A percentile compares a stretch with the other conserved stretches of the same genome.
Conservation (phyloP, 2,329 filamentous ascomycete genomes). For the Periconia sp. region DNA sequence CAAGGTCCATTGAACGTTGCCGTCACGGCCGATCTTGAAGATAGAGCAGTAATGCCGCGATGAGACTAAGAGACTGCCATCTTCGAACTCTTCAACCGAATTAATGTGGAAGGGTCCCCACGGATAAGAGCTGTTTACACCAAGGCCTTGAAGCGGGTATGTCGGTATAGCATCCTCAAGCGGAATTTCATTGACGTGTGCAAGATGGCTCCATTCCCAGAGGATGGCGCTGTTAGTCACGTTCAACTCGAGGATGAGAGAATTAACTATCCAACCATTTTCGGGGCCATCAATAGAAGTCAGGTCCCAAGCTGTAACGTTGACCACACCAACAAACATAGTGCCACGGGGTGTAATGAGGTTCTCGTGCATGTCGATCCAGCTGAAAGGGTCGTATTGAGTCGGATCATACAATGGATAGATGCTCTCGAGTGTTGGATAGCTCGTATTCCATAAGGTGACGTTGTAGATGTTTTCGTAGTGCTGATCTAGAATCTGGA, state of each 20-base stretch:
- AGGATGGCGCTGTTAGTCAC: constrained; percentile 14
- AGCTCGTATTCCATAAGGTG: constrained; percentile 7
- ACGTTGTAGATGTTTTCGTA: constrained; percentile 8
- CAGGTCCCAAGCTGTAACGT: constrained; percentile 15
- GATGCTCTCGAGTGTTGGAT: constrained; percentile 7
- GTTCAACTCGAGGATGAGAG: constrained; percentile 5
- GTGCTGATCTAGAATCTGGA: constrained; percentile 1
- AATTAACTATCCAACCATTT: constrained; percentile 4
- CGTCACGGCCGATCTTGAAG: constrained; percentile 6
- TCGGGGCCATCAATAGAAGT: constrained; percentile 6
- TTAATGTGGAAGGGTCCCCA: constrained; percentile 8
- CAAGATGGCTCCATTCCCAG: constrained; percentile 16
- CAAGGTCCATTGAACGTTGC: constrained; percentile 7
- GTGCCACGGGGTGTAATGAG: constrained; percentile 12
- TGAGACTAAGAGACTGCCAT: constrained; percentile 7
- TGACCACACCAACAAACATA: constrained; percentile 11
- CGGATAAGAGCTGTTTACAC: constrained; percentile 2
- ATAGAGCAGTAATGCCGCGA: constrained; percentile 11
- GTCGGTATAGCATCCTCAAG: constrained; percentile 3
- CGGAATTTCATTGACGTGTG: constrained; percentile 10
- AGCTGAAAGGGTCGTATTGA: constrained; percentile 10
- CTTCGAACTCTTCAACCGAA: constrained; percentile 5
- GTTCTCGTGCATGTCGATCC: constrained; percentile 17
- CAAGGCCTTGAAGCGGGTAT: constrained; percentile 3
- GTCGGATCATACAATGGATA: constrained; percentile 12